Conservation (phyloP, 2,329 filamentous ascomycete species). For the Arthrobotrys megalospora region DNA sequence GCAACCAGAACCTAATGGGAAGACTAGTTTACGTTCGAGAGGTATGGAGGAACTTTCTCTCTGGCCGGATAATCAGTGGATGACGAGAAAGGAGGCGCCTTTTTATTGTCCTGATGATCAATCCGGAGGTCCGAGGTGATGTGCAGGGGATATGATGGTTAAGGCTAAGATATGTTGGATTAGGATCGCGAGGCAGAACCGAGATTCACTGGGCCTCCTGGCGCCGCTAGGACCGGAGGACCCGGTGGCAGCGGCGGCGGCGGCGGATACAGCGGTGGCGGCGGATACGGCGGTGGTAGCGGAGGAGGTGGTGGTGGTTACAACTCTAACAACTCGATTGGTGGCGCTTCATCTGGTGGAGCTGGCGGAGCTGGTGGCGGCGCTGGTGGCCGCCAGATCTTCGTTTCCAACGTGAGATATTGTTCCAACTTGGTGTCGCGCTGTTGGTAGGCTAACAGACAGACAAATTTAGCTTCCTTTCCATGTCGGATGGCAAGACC, state of each 20-base stretch:
- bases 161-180: conserved; percentile 61
- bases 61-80: conserved; percentile 56
- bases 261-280: conserved; percentile 50
- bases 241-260: conserved; percentile 66
- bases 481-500: conserved; percentile 97
- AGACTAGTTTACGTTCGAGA: conserved; percentile 98
- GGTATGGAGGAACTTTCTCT: conserved; percentile 72
- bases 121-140: conserved; percentile 59
- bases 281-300: conserved; percentile 67
- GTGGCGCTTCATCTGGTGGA: conserved; percentile 66
- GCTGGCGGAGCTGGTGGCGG: conserved; percentile 68
- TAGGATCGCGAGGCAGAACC: conserved; percentile 98
- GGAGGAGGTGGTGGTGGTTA: conserved; percentile 71
- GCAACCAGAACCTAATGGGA: conserved; percentile 99
- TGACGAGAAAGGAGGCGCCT: conserved; percentile 56
- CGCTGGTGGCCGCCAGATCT: conserved; percentile 87
- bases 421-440: conserved; percentile 36
- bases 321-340: conserved; percentile 31
- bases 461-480: conserved; percentile 83
- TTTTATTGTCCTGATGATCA: conserved; percentile 52
- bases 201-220: conserved; percentile 83
- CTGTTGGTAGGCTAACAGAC: conserved; percentile 52
- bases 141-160: conserved; percentile 52
- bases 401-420: conserved; percentile 94
- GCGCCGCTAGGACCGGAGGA: conserved; percentile 70